Evolutionary conservation across 1,139 yeast species (phyloP).

Genomic region (Suhomyces anneliseae): DNA sequence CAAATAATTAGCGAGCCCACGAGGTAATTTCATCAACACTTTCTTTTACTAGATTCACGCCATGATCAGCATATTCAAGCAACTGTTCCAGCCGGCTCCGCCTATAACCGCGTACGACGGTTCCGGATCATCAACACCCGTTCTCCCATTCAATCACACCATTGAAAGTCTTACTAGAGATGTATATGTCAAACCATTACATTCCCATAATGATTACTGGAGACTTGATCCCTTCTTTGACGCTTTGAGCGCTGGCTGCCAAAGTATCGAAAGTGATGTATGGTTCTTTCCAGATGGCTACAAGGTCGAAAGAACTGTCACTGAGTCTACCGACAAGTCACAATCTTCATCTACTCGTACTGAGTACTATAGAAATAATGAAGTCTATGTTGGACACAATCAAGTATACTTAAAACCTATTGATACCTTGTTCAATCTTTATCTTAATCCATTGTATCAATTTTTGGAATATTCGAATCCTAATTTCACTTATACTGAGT

Average conservation of each 20-base stretch:
- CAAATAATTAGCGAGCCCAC: neutral
- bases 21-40: neutral
- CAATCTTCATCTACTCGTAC: slow-evolving; percentile 15
- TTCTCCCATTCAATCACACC: slow-evolving; percentile 17
- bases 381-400: slow-evolving; percentile 70
- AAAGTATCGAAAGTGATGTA: slow-evolving; percentile 71
- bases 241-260: slow-evolving; percentile 59
- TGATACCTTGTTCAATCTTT: slow-evolving; percentile 50
- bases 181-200: slow-evolving; percentile 52
- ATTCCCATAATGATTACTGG: slow-evolving; percentile 81
- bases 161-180: slow-evolving; percentile 48
- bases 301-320: slow-evolving; percentile 24
- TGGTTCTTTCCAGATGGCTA: slow-evolving; percentile 49
- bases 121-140: slow-evolving; percentile 12
- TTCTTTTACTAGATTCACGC: neutral
- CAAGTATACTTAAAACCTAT: slow-evolving; percentile 42
- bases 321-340: slow-evolving; percentile 18
- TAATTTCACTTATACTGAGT: slow-evolving; percentile 13
- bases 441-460: slow-evolving; percentile 52
- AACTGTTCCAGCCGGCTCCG: neutral
- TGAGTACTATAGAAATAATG: slow-evolving; percentile 26
- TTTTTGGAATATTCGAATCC: slow-evolving; percentile 51
- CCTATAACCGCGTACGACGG: slow-evolving; percentile 10
- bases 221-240: slow-evolving; percentile 59
- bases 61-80: slow-evolving; percentile 17